Percentiles rank a stretch among this genome's conserved stretches.
Evolutionary conservation across 495 filamentous ascomycete species (phyloP).

Genomic region (Pyrenopolyporus hunteri): DNA sequence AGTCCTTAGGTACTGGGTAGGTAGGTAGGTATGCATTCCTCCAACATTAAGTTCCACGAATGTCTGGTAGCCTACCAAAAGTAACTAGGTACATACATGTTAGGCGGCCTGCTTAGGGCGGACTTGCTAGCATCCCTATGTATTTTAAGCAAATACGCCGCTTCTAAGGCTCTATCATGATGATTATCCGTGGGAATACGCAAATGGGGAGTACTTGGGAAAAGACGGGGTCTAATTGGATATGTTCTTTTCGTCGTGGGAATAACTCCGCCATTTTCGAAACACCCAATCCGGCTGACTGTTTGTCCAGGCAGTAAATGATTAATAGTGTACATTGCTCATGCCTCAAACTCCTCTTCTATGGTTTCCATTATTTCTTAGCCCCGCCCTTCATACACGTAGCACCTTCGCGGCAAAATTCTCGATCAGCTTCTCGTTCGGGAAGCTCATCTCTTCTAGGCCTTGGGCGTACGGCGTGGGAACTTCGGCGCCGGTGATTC

Average conservation of each 20-base stretch:
- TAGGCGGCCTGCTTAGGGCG: too few species aligned
- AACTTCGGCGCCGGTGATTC: slow-evolving; percentile 94
- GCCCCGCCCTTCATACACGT: slow-evolving; percentile 61
- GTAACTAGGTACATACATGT: too few species aligned
- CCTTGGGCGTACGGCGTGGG: slow-evolving; percentile 90
- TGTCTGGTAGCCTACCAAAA: too few species aligned
- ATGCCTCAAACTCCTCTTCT: slow-evolving; percentile 26
- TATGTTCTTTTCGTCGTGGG: slow-evolving; percentile 10
- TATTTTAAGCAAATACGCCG: neutral
- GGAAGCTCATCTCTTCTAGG: slow-evolving; percentile 92
- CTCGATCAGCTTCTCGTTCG: slow-evolving; percentile 81
- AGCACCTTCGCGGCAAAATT: slow-evolving; percentile 83
- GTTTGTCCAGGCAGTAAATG: slow-evolving; percentile 28
- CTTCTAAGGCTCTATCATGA: neutral
- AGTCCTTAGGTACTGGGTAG: too few species aligned
- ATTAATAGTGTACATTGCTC: slow-evolving; percentile 39
- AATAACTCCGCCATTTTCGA: slow-evolving; percentile 34
- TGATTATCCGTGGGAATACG: neutral
- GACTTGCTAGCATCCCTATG: too few species aligned
- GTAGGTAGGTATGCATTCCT: too few species aligned
- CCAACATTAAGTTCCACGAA: too few species aligned
- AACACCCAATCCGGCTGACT: slow-evolving; percentile 21
- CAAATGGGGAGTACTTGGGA: neutral
- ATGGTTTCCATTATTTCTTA: neutral
- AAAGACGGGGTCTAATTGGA: slow-evolving; percentile 16